Evolutionary conservation across 176 grass and related monocot species (phyloP).

Genomic region (Alopecurus myosuroides): DNA sequence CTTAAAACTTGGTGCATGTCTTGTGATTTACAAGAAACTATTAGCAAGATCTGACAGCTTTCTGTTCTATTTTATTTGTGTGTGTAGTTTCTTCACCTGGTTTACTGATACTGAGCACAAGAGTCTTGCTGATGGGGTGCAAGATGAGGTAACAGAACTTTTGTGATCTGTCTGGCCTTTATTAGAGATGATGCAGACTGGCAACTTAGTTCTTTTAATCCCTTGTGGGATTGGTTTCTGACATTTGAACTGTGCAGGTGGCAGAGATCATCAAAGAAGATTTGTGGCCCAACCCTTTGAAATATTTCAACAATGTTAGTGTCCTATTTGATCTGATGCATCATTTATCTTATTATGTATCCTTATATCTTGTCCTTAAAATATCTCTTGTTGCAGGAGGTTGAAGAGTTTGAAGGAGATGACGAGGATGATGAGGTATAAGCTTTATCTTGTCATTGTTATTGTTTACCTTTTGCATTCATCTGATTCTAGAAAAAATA

Average conservation of each 20-base stretch:
- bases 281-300: conserved; percentile 98
- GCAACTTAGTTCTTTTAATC: background rate
- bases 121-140: conserved; percentile 60
- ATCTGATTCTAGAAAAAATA: background rate
- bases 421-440: conserved; percentile 81
- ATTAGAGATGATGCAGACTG: background rate
- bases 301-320: conserved; percentile 98
- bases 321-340: conserved; percentile 1
- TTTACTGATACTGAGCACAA: conserved; percentile 73
- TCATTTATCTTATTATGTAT: background rate
- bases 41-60: background rate
- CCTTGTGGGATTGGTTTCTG: background rate
- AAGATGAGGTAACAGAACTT: conserved; percentile 70
- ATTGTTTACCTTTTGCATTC: background rate
- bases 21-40: background rate
- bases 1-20: background rate
- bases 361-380: conserved; percentile 9
- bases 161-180: background rate
- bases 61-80: background rate
- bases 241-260: conserved; percentile 47
- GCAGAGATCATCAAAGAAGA: conserved; percentile 99
- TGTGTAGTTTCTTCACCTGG: conserved; percentile 80
- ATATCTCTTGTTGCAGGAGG: conserved; percentile 49
- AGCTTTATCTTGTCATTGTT: background rate
- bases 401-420: conserved; percentile 76